A percentile compares a stretch with the other conserved stretches of the same genome.
phyloP scores from a whole-genome alignment of 2,329 filamentous ascomycete genomes.

The Madurella fahalii region DNA sequence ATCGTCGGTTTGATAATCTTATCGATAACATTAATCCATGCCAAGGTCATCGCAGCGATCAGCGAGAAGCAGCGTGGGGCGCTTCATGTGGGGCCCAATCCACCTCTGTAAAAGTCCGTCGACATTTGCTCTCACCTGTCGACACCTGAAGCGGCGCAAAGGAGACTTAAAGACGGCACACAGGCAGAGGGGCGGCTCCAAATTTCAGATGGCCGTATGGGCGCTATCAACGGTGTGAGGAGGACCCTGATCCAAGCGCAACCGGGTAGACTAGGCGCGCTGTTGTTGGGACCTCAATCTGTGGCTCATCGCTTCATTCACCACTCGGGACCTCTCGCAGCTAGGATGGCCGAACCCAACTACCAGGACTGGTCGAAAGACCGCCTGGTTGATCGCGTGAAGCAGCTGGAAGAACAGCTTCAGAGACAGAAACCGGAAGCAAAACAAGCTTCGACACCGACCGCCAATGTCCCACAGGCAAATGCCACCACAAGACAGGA shows the following conservation, averaged over 20 bases:
- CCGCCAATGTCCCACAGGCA: neutral
- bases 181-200: neutral
- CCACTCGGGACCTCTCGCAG: neutral
- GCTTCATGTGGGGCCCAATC: neutral
- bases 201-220: conserved; percentile 12
- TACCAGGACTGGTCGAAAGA: conserved; percentile 67
- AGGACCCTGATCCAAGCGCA: conserved; percentile 9
- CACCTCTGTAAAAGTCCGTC: neutral
- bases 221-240: neutral
- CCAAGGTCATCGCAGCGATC: neutral
- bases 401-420: conserved; percentile 62
- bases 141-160: neutral
- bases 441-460: neutral
- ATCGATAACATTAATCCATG: neutral
- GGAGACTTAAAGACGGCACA: neutral
- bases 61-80: neutral
- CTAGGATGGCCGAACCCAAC: conserved; percentile 14
- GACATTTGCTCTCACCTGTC: neutral
- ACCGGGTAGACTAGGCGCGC: neutral
- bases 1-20: neutral
- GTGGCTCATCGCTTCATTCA: neutral
- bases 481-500: neutral
- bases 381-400: conserved; percentile 64
- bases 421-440: conserved; percentile 27
- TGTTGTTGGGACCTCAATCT: neutral